Base-by-base conservation (phyloP, 2,329 filamentous ascomycete species). In the Nannizziopsis barbatae region DNA sequence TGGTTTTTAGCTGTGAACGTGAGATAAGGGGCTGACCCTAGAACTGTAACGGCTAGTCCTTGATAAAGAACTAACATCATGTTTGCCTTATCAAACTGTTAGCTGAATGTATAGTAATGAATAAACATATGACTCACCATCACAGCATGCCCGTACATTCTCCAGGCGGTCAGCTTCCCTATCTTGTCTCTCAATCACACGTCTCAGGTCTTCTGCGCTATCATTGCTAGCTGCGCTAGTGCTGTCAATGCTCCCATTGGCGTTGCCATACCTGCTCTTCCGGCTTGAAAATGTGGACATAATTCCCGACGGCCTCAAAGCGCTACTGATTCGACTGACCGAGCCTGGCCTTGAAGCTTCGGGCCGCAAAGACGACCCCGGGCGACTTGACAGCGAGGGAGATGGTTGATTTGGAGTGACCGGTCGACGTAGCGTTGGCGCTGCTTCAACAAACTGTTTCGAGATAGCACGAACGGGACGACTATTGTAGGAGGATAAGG, bases 81-180 rank as follows among this genome's bases (percentile, higher is more conserved):
- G 83, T 70, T 84, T 86, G 56, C 83, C 81, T 84, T 50, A 33
- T 45, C 22, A n/a, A 37, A 42, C 60, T 56, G 65, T 58, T 18
- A 39, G 30, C 14, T 10, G 32, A 30, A 32, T 32, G 7, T 4
- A n/a, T 5, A 4, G 31, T 38, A 12, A 10, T 14, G 43, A 43
- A 17, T n/a, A 46, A 5, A 36, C 14, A 45, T 36, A 30, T n/a
- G 37, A 71, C 83, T 77, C 75, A 90, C 89, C 92, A 76, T 96
- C 92, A 67, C 92, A 98, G 71, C 92, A 98, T 51, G 90, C 89
- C 62, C 92, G 77, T 55, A 98, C 92, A 65, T 98, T 95, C 73
- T 96, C 90, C 59, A 96, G 74, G 53, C 82, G 76, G 61, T 89
- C 85, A 20, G 82, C 74, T 56, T 89, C 84, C 47, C 80, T 73